phyloP scores from a whole-genome alignment of 2,329 filamentous ascomycete genomes.

The Immersiporthe knoxdaviesiana region DNA sequence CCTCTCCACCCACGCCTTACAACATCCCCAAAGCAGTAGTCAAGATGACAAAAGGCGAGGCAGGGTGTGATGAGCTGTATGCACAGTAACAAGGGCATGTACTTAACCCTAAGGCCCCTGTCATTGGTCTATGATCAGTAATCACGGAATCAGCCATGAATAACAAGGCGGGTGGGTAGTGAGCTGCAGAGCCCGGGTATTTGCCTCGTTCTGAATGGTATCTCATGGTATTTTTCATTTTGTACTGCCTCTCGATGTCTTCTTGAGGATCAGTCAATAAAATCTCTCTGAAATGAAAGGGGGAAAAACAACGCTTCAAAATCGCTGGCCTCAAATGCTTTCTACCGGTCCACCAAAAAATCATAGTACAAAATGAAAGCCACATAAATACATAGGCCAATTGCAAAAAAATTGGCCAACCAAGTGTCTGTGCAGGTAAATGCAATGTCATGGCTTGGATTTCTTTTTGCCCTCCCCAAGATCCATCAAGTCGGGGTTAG shows the following conservation, averaged over 20 bases:
- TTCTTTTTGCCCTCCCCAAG: not conserved
- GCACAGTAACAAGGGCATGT: not conserved
- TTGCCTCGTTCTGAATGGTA: not conserved
- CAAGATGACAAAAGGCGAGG: not conserved
- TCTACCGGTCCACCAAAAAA: not conserved
- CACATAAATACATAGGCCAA: slow-evolving; percentile 22
- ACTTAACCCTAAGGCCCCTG: not conserved
- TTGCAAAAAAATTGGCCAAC: not conserved
- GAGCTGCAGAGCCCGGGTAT: not conserved
- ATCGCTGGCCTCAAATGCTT: slow-evolving; percentile 17
- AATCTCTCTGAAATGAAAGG: not conserved
- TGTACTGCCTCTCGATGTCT: not conserved
- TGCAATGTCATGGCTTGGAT: not conserved
- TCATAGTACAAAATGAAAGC: slow-evolving; percentile 12
- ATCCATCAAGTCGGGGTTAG: not conserved
- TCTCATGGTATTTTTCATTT: not conserved
- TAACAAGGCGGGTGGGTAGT: not conserved
- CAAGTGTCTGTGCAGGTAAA: not conserved
- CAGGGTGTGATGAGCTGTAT: not conserved
- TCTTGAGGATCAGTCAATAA: not conserved
- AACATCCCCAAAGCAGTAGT: not conserved
- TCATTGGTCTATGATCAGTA: not conserved
- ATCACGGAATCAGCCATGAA: not conserved
- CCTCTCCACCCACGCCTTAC: not conserved
- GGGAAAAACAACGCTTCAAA: slow-evolving; percentile 1